Percentiles rank a stretch among this genome's conserved stretches.
These are phyloP conservation scores for Penstemon barbatus DNA, from an alignment of 257 asterid genomes.

Conservation along the genomic window DNA sequence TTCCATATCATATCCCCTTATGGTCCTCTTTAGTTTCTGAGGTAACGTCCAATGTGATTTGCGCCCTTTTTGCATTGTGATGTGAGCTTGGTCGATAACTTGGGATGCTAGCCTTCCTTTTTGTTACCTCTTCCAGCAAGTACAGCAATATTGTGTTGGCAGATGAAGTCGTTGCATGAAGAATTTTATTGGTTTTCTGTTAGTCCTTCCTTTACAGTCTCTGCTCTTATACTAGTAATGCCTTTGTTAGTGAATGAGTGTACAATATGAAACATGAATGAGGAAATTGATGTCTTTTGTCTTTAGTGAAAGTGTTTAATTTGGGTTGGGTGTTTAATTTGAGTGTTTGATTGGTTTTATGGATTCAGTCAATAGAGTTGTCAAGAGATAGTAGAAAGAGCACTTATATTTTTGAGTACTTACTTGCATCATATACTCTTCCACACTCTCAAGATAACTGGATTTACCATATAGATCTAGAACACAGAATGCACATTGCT, in stretches of 20 bases:
- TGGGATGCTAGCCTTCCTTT: slow-evolving; percentile 14
- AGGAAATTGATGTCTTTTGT: neutral
- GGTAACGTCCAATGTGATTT: neutral
- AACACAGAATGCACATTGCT: slow-evolving; percentile 11
- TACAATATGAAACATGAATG: neutral
- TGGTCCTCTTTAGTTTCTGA: neutral
- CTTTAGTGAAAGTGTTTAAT: neutral
- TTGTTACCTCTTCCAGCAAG: slow-evolving; percentile 9
- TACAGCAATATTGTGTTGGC: neutral
- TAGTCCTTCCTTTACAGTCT: neutral
- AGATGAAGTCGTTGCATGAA: neutral
- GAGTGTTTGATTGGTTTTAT: slow-evolving; percentile 6
- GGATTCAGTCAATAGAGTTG: neutral
- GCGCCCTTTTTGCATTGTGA: slow-evolving; percentile 3
- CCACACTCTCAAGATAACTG: neutral
- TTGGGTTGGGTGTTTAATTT: slow-evolving; percentile 8
- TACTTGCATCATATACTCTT: slow-evolving; percentile 1
- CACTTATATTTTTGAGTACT: neutral
- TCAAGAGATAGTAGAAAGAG: neutral
- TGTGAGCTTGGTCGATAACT: slow-evolving; percentile 8
- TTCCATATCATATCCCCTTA: neutral
- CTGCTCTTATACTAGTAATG: slow-evolving; percentile 12
- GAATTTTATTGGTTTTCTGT: neutral
- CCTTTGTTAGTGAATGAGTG: slow-evolving; percentile 5
- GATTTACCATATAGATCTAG: slow-evolving; percentile 16